Evolutionary conservation across 371 early-diverging fungal genomes (phyloP).

Genomic region (Mucor velutinosus): DNA sequence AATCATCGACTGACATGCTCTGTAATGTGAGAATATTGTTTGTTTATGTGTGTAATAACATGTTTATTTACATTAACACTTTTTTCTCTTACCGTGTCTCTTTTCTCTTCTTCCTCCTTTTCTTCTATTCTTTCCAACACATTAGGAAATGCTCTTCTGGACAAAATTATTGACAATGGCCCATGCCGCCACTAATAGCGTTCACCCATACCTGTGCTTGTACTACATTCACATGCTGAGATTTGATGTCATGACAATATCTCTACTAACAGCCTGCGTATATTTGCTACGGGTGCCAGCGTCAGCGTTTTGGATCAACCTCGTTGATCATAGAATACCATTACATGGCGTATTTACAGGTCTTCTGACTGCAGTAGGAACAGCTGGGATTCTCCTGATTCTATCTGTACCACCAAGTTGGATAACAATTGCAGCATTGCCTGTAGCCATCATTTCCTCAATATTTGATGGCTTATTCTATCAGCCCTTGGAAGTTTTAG

Average conservation of each 20-base stretch:
- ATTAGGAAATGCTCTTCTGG: slow-evolving; percentile 28
- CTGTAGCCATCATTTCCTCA: slow-evolving; percentile 31
- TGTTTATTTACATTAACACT: background rate
- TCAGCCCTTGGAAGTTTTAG: slow-evolving; percentile 30
- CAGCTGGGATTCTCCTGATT: slow-evolving; percentile 32
- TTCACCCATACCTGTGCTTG: slow-evolving; percentile 37
- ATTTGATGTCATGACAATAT: slow-evolving; percentile 26
- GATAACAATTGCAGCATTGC: slow-evolving; percentile 22
- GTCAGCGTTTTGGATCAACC: slow-evolving; percentile 31
- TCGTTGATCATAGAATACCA: slow-evolving; percentile 33
- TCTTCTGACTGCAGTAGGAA: slow-evolving; percentile 39
- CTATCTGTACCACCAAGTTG: slow-evolving; percentile 40
- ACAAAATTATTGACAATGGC: slow-evolving; percentile 43
- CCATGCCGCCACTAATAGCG: slow-evolving; percentile 40
- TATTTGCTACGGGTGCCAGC: slow-evolving; percentile 25
- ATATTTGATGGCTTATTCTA: slow-evolving; percentile 37
- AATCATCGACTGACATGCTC: background rate
- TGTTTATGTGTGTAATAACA: background rate
- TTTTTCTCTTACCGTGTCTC: background rate
- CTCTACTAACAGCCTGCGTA: slow-evolving; percentile 20
- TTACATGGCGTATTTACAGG: slow-evolving; percentile 45
- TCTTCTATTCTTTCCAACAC: slow-evolving; percentile 5
- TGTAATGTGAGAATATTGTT: background rate
- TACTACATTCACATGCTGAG: slow-evolving; percentile 39
- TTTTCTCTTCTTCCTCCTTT: slow-evolving; percentile 1